phyloP scores from a whole-genome alignment of 345 rosid species.

The Dipteronia sinensis region DNA sequence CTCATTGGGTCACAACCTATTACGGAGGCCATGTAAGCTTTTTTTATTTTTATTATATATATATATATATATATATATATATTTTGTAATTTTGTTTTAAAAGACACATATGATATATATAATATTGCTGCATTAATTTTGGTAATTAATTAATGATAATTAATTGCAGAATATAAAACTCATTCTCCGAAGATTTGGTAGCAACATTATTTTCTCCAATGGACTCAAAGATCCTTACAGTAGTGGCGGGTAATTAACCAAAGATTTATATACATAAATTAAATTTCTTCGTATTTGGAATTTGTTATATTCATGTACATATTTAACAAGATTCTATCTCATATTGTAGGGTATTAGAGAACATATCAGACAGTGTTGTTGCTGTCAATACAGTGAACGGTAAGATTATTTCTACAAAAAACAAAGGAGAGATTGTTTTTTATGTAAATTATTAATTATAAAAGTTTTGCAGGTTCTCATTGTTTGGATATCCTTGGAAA shows the following conservation, averaged over 20 bases:
- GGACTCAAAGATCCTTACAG: constrained; percentile 50
- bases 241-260: constrained; percentile 39
- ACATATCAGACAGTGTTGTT: constrained; percentile 39
- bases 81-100: not conserved
- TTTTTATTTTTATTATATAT: too few relatives aligned
- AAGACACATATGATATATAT: too few relatives aligned
- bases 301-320: not conserved
- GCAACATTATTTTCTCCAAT: constrained; percentile 53
- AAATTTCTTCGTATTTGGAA: too few relatives aligned
- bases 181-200: constrained; percentile 39
- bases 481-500: constrained; percentile 33
- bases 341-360: constrained; percentile 39
- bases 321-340: not conserved
- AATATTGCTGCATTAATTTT: too few relatives aligned
- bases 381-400: constrained; percentile 41
- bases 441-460: not conserved
- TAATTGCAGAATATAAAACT: constrained; percentile 40
- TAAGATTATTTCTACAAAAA: not conserved
- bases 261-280: not conserved
- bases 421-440: too few relatives aligned
- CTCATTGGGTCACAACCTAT: constrained; percentile 57
- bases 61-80: too few relatives aligned
- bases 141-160: too few relatives aligned
- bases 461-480: constrained; percentile 34
- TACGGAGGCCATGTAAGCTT: constrained; percentile 49